Evolutionary conservation across 2,329 filamentous ascomycete species (phyloP), one percentile per base, ranked within the genome.

Genomic region (Aspergillus japonicus): DNA sequence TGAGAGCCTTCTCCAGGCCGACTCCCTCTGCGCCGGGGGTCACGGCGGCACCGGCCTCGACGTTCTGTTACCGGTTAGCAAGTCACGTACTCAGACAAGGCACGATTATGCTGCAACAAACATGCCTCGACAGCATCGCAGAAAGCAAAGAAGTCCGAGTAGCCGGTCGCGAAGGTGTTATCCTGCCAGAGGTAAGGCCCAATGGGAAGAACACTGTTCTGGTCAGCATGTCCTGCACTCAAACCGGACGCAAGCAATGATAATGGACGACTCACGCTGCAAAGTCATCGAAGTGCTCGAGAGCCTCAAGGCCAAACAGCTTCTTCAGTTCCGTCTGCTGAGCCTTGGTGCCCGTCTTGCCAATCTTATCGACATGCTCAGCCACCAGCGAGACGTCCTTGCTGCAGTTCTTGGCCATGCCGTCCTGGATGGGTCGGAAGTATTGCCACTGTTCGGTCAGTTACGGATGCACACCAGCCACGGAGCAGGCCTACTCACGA

Each of bases 111-210:
- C 14, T n/a, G 10, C 11, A 4, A n/a, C 74, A 75, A 4, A n/a
- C 74, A 75, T 14, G 78, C 81, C 77, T 81, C 81, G 31, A 83
- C 66, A 4, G 53, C 53, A 29, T 55, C 53, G n/a, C 53, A 55
- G 42, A 55, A 55, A 5, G 24, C 24, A 68, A 64, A 80, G 68
- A 80, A 80, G 0, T 51, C 64, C 19, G 76, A 84, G 69, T 84
- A 83, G 19, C 75, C 73, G 4, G 74, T 75, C 65, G 78, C 79
- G 66, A 84, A 82, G 64, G 77, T 76, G 58, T 83, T 82, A 4
- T 70, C 73, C 68, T 87, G 85, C 84, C 85, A 87, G 6, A 79
- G 68, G 78, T 81, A 86, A 0, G 85, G 85, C 1, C 84, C 85
- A 51, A 81, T 81, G 66, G 82, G 76, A 29, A 87, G 73, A 1